Evolutionary conservation across 1,284 basidiomycete genomes (phyloP).

Genomic region (Ustilago crameri): DNA sequence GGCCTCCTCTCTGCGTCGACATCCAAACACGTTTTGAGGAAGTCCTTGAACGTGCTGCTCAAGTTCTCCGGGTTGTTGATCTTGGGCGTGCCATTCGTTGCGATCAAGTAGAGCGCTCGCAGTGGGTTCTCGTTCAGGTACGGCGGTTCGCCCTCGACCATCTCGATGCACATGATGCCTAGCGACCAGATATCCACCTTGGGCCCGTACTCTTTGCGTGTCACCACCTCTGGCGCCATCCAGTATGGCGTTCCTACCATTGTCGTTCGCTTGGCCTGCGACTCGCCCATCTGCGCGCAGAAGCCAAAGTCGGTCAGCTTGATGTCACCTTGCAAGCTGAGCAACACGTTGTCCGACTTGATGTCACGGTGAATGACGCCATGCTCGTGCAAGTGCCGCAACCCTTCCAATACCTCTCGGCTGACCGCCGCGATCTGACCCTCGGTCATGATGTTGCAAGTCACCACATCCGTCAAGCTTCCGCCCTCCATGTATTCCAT

Average conservation of each 20-base stretch:
- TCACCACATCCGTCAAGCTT: slow-evolving; percentile 91
- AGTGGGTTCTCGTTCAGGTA: slow-evolving; percentile 97
- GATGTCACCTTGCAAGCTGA: slow-evolving; percentile 92
- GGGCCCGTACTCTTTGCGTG: slow-evolving; percentile 96
- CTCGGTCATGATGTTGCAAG: slow-evolving; percentile 92
- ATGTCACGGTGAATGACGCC: slow-evolving; percentile 98
- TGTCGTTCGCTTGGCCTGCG: slow-evolving; percentile 93
- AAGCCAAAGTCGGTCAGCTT: slow-evolving; percentile 99
- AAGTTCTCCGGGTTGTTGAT: slow-evolving; percentile 95
- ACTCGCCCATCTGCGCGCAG: slow-evolving; percentile 95
- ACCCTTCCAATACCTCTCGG: slow-evolving; percentile 86
- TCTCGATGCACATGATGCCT: slow-evolving; percentile 99
- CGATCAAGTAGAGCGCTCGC: slow-evolving; percentile 93
- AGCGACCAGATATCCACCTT: slow-evolving; percentile 99
- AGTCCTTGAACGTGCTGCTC: slow-evolving; percentile 87
- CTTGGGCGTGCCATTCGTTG: slow-evolving; percentile 96
- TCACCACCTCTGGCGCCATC: slow-evolving; percentile 99
- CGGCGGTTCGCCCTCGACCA: slow-evolving; percentile 99
- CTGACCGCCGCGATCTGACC: slow-evolving; percentile 93
- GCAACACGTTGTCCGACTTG: slow-evolving; percentile 94
- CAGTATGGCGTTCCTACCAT: slow-evolving; percentile 99
- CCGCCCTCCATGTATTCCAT: slow-evolving; percentile 99
- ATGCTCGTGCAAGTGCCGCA: slow-evolving; percentile 91
- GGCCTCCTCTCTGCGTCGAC: slow-evolving; percentile 94
- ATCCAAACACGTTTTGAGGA: slow-evolving; percentile 87